Evolutionary conservation across 2,329 filamentous ascomycete genomes (phyloP).

Genomic region (Alternaria alternata): DNA sequence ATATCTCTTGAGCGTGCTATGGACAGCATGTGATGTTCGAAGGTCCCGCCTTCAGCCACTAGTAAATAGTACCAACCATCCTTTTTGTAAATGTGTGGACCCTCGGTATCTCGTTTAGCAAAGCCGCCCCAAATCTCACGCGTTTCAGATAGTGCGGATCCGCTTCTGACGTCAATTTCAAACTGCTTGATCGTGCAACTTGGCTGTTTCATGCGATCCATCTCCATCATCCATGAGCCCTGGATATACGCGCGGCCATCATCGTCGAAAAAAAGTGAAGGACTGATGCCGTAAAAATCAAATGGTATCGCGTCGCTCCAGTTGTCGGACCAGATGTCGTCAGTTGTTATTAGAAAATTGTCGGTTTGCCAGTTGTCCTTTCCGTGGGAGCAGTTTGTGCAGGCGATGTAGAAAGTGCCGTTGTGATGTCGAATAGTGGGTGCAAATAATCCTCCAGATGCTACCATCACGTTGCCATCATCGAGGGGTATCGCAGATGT

Average conservation of each 20-base stretch:
- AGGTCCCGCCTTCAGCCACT: slow-evolving; percentile 36
- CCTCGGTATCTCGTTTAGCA: slow-evolving; percentile 24
- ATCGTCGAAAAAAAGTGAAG: slow-evolving; percentile 13
- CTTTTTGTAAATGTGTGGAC: slow-evolving; percentile 43
- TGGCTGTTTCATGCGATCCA: slow-evolving; percentile 2
- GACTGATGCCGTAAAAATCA: neutral
- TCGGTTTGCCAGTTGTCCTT: slow-evolving; percentile 12
- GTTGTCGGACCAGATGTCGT: slow-evolving; percentile 3
- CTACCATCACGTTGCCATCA: neutral
- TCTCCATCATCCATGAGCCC: slow-evolving; percentile 32
- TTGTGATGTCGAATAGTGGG: slow-evolving; percentile 16
- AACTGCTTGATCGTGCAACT: slow-evolving; percentile 7
- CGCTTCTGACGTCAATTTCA: slow-evolving; percentile 5
- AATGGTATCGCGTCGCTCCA: slow-evolving; percentile 12
- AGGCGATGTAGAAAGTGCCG: slow-evolving; percentile 15
- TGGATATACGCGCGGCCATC: slow-evolving; percentile 60
- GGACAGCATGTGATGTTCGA: slow-evolving; percentile 34
- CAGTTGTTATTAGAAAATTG: slow-evolving; percentile 1
- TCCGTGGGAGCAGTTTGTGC: slow-evolving; percentile 3
- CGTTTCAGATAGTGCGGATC: neutral
- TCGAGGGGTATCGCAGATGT: neutral
- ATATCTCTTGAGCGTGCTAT: slow-evolving; percentile 42
- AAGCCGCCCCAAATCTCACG: slow-evolving; percentile 6
- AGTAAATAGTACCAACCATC: slow-evolving; percentile 45
- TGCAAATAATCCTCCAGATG: neutral